Evolutionary conservation across 176 grass and related monocot genomes (phyloP).

Genomic region (Eleusine coracana): DNA sequence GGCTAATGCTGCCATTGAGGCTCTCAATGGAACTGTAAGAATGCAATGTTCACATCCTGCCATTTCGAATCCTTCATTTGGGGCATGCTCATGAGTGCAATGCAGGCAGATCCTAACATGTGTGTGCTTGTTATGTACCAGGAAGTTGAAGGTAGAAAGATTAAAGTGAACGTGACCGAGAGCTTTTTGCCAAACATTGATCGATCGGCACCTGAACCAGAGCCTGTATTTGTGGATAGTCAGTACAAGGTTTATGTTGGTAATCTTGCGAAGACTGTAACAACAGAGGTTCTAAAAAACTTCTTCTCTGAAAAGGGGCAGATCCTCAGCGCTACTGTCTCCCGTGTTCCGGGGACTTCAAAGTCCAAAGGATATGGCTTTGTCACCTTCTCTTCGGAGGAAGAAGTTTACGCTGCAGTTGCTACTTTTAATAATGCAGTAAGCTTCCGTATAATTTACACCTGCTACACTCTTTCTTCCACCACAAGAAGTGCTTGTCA

Average conservation of each 20-base stretch:
- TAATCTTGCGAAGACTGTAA: conserved; percentile 87
- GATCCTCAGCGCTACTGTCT: conserved; percentile 86
- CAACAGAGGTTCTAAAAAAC: conserved; percentile 71
- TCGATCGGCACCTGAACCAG: conserved; percentile 53
- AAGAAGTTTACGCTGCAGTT: conserved; percentile 86
- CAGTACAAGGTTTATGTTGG: conserved; percentile 96
- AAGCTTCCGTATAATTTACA: conserved; percentile 35
- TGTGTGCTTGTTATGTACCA: conserved; percentile 39
- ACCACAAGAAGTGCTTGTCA: background rate
- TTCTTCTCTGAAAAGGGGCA: conserved; percentile 94
- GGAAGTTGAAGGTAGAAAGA: conserved; percentile 80
- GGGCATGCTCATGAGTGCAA: background rate
- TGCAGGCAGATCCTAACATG: background rate
- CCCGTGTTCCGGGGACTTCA: conserved; percentile 69
- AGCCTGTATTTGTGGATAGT: conserved; percentile 84
- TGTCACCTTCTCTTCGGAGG: conserved; percentile 83
- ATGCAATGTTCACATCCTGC: background rate
- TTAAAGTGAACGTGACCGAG: conserved; percentile 94
- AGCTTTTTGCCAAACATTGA: conserved; percentile 69
- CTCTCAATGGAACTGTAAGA: conserved; percentile 76
- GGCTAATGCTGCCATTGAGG: conserved; percentile 61
- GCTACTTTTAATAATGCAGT: conserved; percentile 80
- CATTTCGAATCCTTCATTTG: background rate
- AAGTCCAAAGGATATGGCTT: conserved; percentile 93
- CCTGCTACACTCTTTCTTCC: background rate